Evolutionary conservation across 2,329 filamentous ascomycete genomes (phyloP).

Genomic region (Cryoendolithus antarcticus): DNA sequence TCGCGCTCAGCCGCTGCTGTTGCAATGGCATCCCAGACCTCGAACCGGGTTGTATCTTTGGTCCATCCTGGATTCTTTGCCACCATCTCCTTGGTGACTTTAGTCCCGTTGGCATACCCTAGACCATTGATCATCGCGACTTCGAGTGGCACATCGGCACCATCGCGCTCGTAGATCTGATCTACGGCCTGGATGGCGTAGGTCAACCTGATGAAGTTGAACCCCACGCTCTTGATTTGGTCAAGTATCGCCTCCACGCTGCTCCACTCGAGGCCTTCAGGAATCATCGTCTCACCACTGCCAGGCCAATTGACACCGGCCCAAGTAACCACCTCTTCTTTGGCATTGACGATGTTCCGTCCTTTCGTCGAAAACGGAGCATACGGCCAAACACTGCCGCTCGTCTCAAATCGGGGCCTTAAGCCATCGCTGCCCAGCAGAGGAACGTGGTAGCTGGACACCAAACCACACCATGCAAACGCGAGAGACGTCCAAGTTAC

Average conservation of each 20-base stretch:
- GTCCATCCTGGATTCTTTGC: constrained; percentile 26
- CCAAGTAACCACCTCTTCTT: constrained; percentile 17
- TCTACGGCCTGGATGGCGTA: constrained; percentile 32
- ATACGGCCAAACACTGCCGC: constrained; percentile 11
- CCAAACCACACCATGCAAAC: too few relatives aligned
- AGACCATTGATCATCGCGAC: constrained; percentile 28
- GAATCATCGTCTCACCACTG: constrained; percentile 21
- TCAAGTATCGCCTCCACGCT: constrained; percentile 17
- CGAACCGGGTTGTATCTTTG: constrained; percentile 27
- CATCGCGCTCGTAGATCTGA: constrained; percentile 30
- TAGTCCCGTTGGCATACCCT: constrained; percentile 28
- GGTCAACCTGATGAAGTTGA: constrained; percentile 26
- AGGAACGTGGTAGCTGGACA: too few relatives aligned
- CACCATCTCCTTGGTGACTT: constrained; percentile 26
- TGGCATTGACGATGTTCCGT: constrained; percentile 12
- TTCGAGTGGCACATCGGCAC: constrained; percentile 27
- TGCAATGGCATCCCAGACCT: constrained; percentile 23
- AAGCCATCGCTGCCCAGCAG: too few relatives aligned
- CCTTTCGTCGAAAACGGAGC: constrained; percentile 25
- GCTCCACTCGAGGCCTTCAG: constrained; percentile 22
- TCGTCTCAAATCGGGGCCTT: too few relatives aligned
- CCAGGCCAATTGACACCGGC: constrained; percentile 24
- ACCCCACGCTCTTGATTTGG: constrained; percentile 20
- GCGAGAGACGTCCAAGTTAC: too few relatives aligned
- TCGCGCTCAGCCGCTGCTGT: constrained; percentile 24